phyloP scores from a whole-genome alignment of 192 early-diverging fungal genomes.

The Backusella morwellensis region DNA sequence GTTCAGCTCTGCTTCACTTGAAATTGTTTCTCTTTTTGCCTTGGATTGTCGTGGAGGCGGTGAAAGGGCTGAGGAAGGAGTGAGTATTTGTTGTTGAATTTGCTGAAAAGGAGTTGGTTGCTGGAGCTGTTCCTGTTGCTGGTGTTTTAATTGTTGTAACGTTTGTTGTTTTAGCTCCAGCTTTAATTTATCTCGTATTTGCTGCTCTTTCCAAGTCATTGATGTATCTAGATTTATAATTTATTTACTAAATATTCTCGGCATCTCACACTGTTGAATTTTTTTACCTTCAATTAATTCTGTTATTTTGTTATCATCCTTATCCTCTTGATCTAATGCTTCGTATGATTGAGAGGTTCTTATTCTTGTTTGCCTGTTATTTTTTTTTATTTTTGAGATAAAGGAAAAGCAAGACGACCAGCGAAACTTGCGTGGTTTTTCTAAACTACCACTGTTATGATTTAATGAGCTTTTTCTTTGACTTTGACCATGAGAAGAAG shows the following conservation, averaged over 20 bases:
- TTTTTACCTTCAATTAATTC: neutral
- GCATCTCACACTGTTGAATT: neutral
- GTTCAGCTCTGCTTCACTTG: neutral
- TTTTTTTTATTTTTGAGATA: constrained; percentile 12
- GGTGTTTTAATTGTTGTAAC: neutral
- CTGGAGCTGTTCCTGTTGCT: neutral
- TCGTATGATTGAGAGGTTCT: constrained; percentile 4
- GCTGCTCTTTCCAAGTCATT: neutral
- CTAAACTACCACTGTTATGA: neutral
- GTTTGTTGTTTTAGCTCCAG: neutral
- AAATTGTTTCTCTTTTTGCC: neutral
- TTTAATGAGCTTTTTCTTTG: neutral
- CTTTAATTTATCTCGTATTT: neutral
- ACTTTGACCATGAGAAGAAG: neutral
- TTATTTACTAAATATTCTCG: neutral
- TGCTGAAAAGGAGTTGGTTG: neutral
- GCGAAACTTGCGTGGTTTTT: constrained; percentile 15
- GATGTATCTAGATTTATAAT: neutral
- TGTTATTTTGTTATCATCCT: neutral
- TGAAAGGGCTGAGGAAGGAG: constrained; percentile 7
- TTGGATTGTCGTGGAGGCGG: constrained; percentile 15
- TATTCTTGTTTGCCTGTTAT: constrained; percentile 12
- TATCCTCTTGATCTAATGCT: neutral
- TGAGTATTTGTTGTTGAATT: neutral
- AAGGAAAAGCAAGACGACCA: constrained; percentile 16